These are phyloP conservation scores for Quercus engelmannii DNA, from an alignment of 306 rosid species.

Conservation along the genomic window DNA sequence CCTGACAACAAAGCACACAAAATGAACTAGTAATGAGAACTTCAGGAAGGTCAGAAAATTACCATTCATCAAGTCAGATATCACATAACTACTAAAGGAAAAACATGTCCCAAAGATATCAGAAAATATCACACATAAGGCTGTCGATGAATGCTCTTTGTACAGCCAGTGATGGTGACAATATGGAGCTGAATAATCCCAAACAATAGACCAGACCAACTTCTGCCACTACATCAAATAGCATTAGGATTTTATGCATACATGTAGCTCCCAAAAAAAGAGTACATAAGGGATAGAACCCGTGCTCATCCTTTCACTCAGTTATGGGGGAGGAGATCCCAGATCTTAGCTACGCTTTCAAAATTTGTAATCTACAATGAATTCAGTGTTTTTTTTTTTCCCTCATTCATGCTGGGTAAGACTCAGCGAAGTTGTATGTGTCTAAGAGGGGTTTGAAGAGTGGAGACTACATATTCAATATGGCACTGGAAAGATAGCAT, in stretches of 20 bases:
- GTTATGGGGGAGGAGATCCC: not conserved
- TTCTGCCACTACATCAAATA: conserved; percentile 7
- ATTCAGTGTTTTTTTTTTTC: too few species aligned
- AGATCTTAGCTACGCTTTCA: too few species aligned
- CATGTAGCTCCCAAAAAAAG: not conserved
- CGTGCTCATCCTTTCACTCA: not conserved
- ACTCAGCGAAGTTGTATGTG: too few species aligned
- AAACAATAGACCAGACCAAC: not conserved
- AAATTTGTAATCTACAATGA: too few species aligned
- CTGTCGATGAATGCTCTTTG: not conserved
- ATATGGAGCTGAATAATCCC: conserved; percentile 17
- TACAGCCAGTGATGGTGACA: conserved; percentile 18
- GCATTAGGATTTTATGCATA: not conserved
- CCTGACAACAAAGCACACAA: conserved; percentile 46
- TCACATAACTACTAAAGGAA: not conserved
- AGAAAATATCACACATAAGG: not conserved
- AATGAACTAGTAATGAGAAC: conserved; percentile 4
- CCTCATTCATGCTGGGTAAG: too few species aligned
- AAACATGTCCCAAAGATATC: not conserved
- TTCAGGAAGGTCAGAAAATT: conserved; percentile 13
- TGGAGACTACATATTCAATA: not conserved
- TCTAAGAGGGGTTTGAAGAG: too few species aligned
- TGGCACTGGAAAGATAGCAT: not conserved
- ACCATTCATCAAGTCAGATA: not conserved
- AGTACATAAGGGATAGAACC: not conserved